phyloP scores from a whole-genome alignment of 2,329 filamentous ascomycete species.

The Clarireedia homoeocarpa region DNA sequence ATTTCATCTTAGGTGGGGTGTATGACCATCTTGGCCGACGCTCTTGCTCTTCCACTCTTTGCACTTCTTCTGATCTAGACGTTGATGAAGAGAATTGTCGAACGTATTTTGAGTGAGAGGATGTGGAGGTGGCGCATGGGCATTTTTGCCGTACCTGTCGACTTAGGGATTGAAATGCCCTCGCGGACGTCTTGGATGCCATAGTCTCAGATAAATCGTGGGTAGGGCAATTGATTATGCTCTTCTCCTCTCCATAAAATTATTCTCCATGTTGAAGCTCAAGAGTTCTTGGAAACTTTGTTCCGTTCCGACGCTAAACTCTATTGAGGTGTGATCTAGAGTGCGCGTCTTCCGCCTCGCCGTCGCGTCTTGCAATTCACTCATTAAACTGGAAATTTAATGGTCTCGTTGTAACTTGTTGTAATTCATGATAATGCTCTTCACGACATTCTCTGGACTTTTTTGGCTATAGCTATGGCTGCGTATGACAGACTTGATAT shows the following conservation, averaged over 20 bases:
- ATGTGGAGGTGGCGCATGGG: slow-evolving; percentile 17
- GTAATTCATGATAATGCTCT: slow-evolving; percentile 12
- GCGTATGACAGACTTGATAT: slow-evolving; percentile 17
- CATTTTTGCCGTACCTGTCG: slow-evolving; percentile 24
- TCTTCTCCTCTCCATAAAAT: slow-evolving; percentile 5
- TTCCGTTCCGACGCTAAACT: slow-evolving; percentile 10
- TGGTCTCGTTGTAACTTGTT: not conserved
- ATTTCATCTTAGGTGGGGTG: slow-evolving; percentile 63
- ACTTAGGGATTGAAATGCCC: slow-evolving; percentile 32
- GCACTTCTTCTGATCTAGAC: slow-evolving; percentile 24
- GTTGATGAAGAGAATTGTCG: slow-evolving; percentile 23
- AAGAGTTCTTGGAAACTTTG: slow-evolving; percentile 8
- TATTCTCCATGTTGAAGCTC: slow-evolving; percentile 9
- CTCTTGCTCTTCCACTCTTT: slow-evolving; percentile 28
- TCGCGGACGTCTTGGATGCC: slow-evolving; percentile 40
- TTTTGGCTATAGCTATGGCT: slow-evolving; percentile 28
- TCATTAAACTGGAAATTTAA: not conserved
- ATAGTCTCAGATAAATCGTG: slow-evolving; percentile 26
- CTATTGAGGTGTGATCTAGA: not conserved
- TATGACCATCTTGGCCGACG: slow-evolving; percentile 58
- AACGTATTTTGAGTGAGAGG: slow-evolving; percentile 12
- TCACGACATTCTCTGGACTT: slow-evolving; percentile 1
- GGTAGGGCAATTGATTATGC: not conserved
- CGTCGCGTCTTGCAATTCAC: slow-evolving; percentile 13
- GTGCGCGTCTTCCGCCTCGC: slow-evolving; percentile 12